Conservation (phyloP, 345 rosid genomes). For the Lepidium didymum region DNA sequence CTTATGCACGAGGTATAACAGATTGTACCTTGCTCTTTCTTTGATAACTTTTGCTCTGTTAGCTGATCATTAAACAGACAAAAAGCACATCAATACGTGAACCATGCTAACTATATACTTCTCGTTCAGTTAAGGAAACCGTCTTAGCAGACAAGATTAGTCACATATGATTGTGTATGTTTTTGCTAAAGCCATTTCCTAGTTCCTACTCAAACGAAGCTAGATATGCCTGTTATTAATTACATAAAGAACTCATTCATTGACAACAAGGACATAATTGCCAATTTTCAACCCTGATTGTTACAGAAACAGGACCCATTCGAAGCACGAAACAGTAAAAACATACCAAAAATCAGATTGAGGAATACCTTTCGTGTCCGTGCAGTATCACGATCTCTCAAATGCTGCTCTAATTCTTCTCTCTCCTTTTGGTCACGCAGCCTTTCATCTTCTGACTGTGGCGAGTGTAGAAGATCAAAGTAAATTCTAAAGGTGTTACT, state of each 20-base stretch:
- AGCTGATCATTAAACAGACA: slow-evolving; percentile 39
- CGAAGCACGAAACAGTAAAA: neutral
- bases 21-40: slow-evolving; percentile 73
- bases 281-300: neutral
- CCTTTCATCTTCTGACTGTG: slow-evolving; percentile 89
- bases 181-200: neutral
- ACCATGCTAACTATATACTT: neutral
- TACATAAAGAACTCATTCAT: neutral
- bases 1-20: slow-evolving; percentile 11
- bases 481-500: neutral
- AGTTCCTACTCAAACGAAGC: slow-evolving; percentile 1
- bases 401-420: slow-evolving; percentile 73
- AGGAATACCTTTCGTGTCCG: slow-evolving; percentile 66
- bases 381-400: slow-evolving; percentile 85
- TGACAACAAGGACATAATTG: neutral
- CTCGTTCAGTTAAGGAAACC: neutral
- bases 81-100: neutral
- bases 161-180: neutral
- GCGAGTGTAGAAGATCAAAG: slow-evolving; percentile 6
- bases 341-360: neutral
- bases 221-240: neutral
- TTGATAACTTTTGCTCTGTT: slow-evolving; percentile 68
- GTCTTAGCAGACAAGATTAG: neutral
- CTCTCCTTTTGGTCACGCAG: slow-evolving; percentile 85
- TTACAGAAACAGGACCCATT: neutral